These are phyloP conservation scores for Avena atlantica DNA, from an alignment of 176 grass and related monocot species.

Conservation along the genomic window DNA sequence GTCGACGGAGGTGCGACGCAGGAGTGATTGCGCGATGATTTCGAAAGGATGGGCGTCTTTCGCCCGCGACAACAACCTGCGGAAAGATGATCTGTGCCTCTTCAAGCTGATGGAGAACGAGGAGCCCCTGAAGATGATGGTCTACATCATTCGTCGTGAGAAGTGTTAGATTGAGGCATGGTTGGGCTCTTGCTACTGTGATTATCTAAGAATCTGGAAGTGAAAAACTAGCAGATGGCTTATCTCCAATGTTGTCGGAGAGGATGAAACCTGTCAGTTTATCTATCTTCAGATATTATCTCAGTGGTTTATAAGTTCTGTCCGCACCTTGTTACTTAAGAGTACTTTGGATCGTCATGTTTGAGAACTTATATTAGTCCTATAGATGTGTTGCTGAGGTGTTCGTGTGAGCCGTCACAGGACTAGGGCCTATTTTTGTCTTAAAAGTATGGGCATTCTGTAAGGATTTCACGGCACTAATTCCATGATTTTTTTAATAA, in stretches of 20 bases:
- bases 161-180: not conserved
- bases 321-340: too few species aligned
- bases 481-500: too few species aligned
- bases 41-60: not conserved
- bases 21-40: fast-evolving
- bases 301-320: too few species aligned
- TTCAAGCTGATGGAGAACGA: not conserved
- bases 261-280: not conserved
- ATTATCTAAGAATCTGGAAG: not conserved
- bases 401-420: too few species aligned
- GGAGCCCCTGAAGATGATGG: not conserved
- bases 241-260: not conserved
- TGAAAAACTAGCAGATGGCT: not conserved
- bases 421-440: too few species aligned
- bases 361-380: too few species aligned
- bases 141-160: not conserved
- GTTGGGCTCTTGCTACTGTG: not conserved
- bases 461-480: too few species aligned
- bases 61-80: not conserved
- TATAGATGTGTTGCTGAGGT: too few species aligned
- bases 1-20: not conserved
- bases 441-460: too few species aligned
- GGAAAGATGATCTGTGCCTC: not conserved
- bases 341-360: too few species aligned
- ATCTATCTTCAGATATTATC: not conserved